Percentiles rank a stretch among this genome's conserved stretches.
Conservation (phyloP, 148 eudicot genomes). For the Chenopodium album region DNA sequence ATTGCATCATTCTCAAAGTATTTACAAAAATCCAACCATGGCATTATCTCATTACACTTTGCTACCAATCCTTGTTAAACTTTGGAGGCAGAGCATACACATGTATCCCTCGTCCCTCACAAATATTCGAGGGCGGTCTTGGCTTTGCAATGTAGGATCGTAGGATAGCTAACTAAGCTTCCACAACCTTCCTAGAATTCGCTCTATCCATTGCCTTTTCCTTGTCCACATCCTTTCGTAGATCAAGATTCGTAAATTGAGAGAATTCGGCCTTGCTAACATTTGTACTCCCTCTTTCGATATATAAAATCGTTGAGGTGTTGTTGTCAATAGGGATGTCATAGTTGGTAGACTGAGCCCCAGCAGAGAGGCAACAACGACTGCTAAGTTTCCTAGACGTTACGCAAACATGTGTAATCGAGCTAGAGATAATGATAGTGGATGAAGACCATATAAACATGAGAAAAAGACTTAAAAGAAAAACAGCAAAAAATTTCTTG, state of each 20-base stretch:
- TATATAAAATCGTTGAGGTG: background rate
- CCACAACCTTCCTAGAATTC: slow-evolving; percentile 36
- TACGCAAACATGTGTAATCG: slow-evolving; percentile 59
- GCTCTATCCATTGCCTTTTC: slow-evolving; percentile 33
- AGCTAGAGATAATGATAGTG: slow-evolving; percentile 52
- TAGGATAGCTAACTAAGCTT: slow-evolving; percentile 42
- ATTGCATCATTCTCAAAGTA: slow-evolving; percentile 51
- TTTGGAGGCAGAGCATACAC: slow-evolving; percentile 73
- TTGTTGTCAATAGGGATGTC: background rate
- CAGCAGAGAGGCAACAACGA: slow-evolving; percentile 63
- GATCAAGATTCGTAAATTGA: background rate
- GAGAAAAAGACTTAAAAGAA: slow-evolving; percentile 40
- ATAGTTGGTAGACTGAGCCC: slow-evolving; percentile 35
- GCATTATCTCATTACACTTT: slow-evolving; percentile 49
- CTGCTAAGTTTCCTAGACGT: slow-evolving; percentile 59
- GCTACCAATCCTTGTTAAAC: slow-evolving; percentile 65
- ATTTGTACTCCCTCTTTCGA: background rate
- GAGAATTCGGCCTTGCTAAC: background rate
- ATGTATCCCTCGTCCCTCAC: slow-evolving; percentile 62
- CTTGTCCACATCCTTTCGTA: slow-evolving; percentile 7
- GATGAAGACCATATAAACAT: slow-evolving; percentile 59
- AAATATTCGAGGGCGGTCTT: slow-evolving; percentile 20
- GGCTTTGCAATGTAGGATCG: slow-evolving; percentile 47
- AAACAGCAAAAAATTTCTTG: slow-evolving; percentile 31
- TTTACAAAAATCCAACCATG: slow-evolving; percentile 57